Percentiles rank a stretch among this genome's conserved stretches.
These are phyloP conservation scores for Bonnemaisonia californica DNA, from an alignment of 31 red algal genomes.

Conservation along the genomic window DNA sequence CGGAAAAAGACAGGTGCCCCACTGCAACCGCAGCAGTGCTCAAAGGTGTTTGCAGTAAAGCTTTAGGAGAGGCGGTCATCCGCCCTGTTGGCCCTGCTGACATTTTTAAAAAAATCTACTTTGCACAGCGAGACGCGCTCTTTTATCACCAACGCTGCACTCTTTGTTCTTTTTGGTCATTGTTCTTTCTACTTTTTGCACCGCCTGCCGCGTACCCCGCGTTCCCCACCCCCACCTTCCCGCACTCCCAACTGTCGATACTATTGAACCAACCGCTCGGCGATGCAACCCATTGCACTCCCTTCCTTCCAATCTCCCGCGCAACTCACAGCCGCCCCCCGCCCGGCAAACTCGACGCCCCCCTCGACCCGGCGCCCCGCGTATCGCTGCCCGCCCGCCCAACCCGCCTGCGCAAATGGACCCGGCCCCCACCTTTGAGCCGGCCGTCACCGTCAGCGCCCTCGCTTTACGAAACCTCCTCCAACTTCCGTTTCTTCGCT, in stretches of 20 bases:
- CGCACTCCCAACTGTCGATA: too few species aligned
- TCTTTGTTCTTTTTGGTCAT: too few species aligned
- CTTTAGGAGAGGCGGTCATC: not conserved
- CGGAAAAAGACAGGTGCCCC: too few species aligned
- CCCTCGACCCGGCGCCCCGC: too few species aligned
- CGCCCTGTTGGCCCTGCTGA: not conserved
- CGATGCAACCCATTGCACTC: not conserved
- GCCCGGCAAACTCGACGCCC: not conserved
- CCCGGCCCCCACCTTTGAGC: not conserved
- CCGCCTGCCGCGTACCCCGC: not conserved
- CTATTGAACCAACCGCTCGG: too few species aligned
- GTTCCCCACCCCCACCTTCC: too few species aligned
- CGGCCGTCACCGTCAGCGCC: not conserved
- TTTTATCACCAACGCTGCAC: not conserved
- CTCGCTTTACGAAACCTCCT: not conserved
- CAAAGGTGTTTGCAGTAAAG: too few species aligned
- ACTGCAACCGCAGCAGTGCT: too few species aligned
- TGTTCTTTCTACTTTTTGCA: not conserved
- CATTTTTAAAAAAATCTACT: not conserved
- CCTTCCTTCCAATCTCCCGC: not conserved
- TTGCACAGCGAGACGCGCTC: not conserved
- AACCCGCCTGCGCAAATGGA: not conserved
- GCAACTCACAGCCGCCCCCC: not conserved
- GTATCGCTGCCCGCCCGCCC: not conserved
- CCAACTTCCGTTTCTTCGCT: slow-evolving; percentile 4